These are phyloP conservation scores for Panellus pusillus DNA, from an alignment of 768 basidiomycete genomes.

Conservation along the genomic window DNA sequence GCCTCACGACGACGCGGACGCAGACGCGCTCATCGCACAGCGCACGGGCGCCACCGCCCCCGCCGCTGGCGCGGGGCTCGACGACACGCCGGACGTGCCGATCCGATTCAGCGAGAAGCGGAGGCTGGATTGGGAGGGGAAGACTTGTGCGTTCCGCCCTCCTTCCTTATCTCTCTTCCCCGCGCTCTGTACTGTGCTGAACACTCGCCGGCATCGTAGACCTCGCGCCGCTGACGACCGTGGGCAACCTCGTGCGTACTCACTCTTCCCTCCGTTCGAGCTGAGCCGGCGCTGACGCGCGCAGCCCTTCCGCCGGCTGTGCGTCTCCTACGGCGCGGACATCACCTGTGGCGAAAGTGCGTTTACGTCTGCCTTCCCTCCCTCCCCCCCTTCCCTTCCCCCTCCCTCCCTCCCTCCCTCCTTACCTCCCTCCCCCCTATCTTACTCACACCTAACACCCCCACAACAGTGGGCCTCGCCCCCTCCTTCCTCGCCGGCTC, in stretches of 20 bases:
- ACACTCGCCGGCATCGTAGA: background rate
- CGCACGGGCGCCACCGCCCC: slow-evolving; percentile 35
- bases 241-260: slow-evolving; percentile 76
- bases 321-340: slow-evolving; percentile 83
- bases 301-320: slow-evolving; percentile 91
- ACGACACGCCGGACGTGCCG: slow-evolving; percentile 64
- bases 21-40: slow-evolving; percentile 29
- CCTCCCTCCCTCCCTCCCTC: too few relatives aligned
- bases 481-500: slow-evolving; percentile 86
- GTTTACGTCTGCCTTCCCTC: too few relatives aligned
- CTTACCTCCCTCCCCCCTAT: background rate
- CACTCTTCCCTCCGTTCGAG: background rate
- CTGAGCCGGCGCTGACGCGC: background rate
- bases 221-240: slow-evolving; percentile 31
- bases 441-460: background rate
- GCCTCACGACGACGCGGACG: slow-evolving; percentile 7
- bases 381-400: too few relatives aligned
- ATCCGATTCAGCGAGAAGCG: slow-evolving; percentile 81
- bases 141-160: too few relatives aligned
- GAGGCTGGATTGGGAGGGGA: slow-evolving; percentile 29
- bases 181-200: too few relatives aligned
- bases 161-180: background rate
- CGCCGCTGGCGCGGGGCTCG: slow-evolving; percentile 46
- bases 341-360: slow-evolving; percentile 94
- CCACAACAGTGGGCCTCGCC: slow-evolving; percentile 79